Evolutionary conservation across 2,329 filamentous ascomycete species (phyloP).

Genomic region (Scedosporium dehoogii): DNA sequence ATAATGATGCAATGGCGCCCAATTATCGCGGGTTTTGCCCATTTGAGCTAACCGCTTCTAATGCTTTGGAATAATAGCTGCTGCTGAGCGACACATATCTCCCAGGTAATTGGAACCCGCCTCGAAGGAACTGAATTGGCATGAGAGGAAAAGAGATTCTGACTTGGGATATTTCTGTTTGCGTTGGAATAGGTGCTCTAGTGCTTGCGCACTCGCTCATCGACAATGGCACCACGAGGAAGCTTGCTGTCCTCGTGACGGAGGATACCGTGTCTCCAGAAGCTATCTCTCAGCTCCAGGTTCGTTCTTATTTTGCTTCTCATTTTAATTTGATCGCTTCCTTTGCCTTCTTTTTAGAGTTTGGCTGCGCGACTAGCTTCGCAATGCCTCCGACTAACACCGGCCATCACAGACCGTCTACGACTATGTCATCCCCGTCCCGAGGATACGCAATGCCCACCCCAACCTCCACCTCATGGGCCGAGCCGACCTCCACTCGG

Average conservation of each 20-base stretch:
- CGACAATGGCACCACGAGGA: constrained; percentile 79
- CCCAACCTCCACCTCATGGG: constrained; percentile 90
- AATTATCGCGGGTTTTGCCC: not conserved
- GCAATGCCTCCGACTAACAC: constrained; percentile 8
- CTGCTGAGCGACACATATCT: constrained; percentile 87
- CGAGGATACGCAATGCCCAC: constrained; percentile 64
- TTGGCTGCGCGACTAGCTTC: too few species aligned
- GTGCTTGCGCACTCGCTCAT: constrained; percentile 90
- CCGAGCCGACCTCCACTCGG: constrained; percentile 77
- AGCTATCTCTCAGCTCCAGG: constrained; percentile 71
- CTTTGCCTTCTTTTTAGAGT: too few species aligned
- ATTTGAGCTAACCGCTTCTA: constrained; percentile 11
- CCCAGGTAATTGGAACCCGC: constrained; percentile 52
- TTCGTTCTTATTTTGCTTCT: constrained; percentile 22
- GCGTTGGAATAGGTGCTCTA: constrained; percentile 58
- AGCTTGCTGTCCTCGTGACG: constrained; percentile 76
- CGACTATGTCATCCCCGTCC: constrained; percentile 80
- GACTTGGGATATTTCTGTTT: not conserved
- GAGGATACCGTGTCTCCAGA: constrained; percentile 66
- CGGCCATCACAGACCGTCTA: constrained; percentile 55
- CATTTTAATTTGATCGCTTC: too few species aligned
- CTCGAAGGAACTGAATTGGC: constrained; percentile 7
- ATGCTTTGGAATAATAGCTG: constrained; percentile 50
- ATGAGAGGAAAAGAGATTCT: not conserved
- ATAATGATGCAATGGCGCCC: not conserved